Evolutionary conservation across 805 yeast genomes (phyloP).

Genomic region (Candida sithepensis): DNA sequence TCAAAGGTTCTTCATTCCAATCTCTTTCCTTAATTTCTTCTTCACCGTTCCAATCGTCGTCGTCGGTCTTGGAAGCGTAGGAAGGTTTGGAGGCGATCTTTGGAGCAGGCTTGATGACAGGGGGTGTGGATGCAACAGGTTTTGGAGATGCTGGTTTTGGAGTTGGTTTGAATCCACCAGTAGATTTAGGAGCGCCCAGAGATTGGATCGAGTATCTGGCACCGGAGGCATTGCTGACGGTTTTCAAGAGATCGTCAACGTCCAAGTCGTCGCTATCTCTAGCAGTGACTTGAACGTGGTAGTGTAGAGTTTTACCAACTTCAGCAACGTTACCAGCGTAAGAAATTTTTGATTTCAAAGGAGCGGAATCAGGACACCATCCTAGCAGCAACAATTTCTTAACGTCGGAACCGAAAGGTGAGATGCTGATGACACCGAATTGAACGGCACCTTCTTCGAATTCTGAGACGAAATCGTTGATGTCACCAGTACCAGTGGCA

Average conservation of each 20-base stretch:
- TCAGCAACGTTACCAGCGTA: constrained; percentile 77
- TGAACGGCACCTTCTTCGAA: constrained; percentile 87
- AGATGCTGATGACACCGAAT: constrained; percentile 84
- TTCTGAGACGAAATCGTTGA: constrained; percentile 72
- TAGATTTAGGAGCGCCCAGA: constrained; percentile 17
- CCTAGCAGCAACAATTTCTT: constrained; percentile 81
- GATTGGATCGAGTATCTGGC: constrained; percentile 80
- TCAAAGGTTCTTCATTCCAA: constrained; percentile 45
- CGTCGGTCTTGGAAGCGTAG: constrained; percentile 9
- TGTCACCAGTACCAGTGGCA: constrained; percentile 57
- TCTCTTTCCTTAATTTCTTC: constrained; percentile 54
- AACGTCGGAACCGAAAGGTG: constrained; percentile 89
- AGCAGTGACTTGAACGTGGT: constrained; percentile 97
- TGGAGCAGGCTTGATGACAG: constrained; percentile 20
- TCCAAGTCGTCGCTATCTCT: constrained; percentile 88
- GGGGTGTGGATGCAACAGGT: constrained; percentile 5
- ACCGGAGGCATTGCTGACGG: constrained; percentile 89
- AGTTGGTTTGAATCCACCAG: constrained; percentile 27
- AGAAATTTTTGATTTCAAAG: constrained; percentile 68
- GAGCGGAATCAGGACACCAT: constrained; percentile 97
- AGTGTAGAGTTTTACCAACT: constrained; percentile 71
- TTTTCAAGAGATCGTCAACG: constrained; percentile 66
- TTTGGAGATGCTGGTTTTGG: constrained; percentile 35
- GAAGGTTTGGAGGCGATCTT: constrained; percentile 2
- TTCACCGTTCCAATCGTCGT: constrained; percentile 73